Percentiles rank a stretch among this genome's conserved stretches.
Evolutionary conservation across 371 early-diverging fungal genomes (phyloP).

Genomic region (Umbelopsis sp.): DNA sequence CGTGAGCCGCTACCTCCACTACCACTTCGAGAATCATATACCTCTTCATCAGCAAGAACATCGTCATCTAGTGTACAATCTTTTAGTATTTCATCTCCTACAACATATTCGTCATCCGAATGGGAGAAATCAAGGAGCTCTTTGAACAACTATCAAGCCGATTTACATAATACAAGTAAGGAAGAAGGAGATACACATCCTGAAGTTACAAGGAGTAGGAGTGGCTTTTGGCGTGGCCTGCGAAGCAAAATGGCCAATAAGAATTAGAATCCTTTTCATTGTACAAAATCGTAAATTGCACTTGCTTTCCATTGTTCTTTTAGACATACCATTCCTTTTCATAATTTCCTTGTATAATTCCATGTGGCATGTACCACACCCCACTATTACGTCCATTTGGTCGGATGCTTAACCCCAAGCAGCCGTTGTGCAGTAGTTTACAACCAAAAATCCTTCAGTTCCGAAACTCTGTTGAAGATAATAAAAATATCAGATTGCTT

Average conservation of each 20-base stretch:
- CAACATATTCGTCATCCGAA: constrained; percentile 1
- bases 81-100: constrained; percentile 11
- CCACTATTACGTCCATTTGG: constrained; percentile 1
- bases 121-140: constrained; percentile 16
- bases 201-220: constrained; percentile 7
- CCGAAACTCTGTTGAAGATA: constrained; percentile 68
- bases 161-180: constrained; percentile 4
- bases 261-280: not conserved
- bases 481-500: not conserved
- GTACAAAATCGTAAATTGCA: not conserved
- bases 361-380: constrained; percentile 12
- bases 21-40: constrained; percentile 19
- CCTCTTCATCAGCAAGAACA: constrained; percentile 8
- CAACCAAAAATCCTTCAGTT: constrained; percentile 79
- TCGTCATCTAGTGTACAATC: constrained; percentile 16
- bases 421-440: constrained; percentile 88
- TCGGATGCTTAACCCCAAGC: constrained; percentile 80
- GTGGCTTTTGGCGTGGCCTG: constrained; percentile 13
- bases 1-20: constrained; percentile 38
- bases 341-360: not conserved
- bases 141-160: not conserved
- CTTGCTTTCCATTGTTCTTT: too few relatives aligned
- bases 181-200: constrained; percentile 8
- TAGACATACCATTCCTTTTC: not conserved
- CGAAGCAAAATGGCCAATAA: constrained; percentile 15